Evolutionary conservation across 2,329 filamentous ascomycete species (phyloP), one percentile per base, ranked within the genome.

Genomic region (Trichocomaceae sp.): DNA sequence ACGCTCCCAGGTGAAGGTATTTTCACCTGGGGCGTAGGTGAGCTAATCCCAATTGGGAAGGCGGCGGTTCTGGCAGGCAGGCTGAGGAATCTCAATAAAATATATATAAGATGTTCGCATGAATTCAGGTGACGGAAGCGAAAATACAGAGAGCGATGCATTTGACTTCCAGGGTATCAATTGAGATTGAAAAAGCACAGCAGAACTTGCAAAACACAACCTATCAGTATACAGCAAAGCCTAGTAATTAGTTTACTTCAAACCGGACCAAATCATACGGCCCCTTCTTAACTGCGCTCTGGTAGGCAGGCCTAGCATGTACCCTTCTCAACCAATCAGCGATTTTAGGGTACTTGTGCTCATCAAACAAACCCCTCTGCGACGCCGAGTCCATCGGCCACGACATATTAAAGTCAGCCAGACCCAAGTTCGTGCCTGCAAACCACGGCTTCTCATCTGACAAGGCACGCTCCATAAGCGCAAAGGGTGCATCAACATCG

Each of bases 391-490:
- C 69, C 59, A 72, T 57, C 0, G 66, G 64, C 59, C 61, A 74
- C 47, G 58, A 67, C 47, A 71, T 41, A 55, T 68, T 67, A 13
- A 73, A 58, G 63, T 73, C 71, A 9, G 59, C 56, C 50, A 67
- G 59, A 3, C 70, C 69, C 13, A 58, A n/a, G 15, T 67, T 55
- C 12, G 60, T 39, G 5, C 71, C 71, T 52, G 65, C 64, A 52
- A 66, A 66, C 60, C 62, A 69, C 7, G 59, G 60, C 37, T 58
- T 60, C 58, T 64, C 65, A 3, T 61, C 63, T 4, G 50, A 56
- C 19, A 68, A 48, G 22, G 56, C 54, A 29, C 60, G 56, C 37
- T 67, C 66, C 59, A 68, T 56, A 5, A 66, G 23, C 44, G 58
- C 47, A 41, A 58, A 66, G 19, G 59, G 55, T 10, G 23, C 54